phyloP scores from a whole-genome alignment of 139 green algal species.

The Auxenochlorella pyrenoidosa region DNA sequence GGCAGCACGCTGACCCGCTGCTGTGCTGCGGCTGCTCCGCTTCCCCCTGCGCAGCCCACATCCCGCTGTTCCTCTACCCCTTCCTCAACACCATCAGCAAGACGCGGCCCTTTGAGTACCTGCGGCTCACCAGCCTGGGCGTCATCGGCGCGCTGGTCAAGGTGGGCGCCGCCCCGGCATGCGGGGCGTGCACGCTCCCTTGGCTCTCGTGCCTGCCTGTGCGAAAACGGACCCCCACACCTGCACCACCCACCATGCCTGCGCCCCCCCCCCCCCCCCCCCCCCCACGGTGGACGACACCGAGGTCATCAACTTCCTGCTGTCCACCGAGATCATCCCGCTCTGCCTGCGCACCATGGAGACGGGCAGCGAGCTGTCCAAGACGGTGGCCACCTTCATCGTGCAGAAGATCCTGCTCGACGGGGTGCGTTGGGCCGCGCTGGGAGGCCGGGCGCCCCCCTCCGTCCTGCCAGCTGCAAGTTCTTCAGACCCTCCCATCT shows the following conservation, averaged over 20 bases:
- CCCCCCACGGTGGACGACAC: conserved; percentile 89
- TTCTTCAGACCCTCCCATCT: no score
- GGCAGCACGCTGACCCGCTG: no score
- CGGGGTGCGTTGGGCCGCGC: neutral
- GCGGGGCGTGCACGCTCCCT: no score
- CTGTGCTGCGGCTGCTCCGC: neutral
- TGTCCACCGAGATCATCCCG: conserved; percentile 99
- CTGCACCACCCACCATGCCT: neutral
- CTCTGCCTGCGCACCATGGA: conserved; percentile 99
- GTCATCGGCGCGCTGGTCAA: conserved; percentile 99
- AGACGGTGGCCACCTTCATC: conserved; percentile 99
- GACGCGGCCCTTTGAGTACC: conserved; percentile 98
- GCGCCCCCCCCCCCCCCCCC: neutral
- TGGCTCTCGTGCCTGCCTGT: no score
- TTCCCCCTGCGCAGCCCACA: conserved; percentile 80
- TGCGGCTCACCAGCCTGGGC: conserved; percentile 95
- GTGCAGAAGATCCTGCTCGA: conserved; percentile 99
- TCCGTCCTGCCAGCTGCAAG: neutral
- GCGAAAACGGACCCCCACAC: no score
- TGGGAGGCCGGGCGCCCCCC: neutral
- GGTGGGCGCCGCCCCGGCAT: conserved; percentile 26
- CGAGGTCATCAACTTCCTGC: conserved; percentile 99
- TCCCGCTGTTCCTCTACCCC: conserved; percentile 98
- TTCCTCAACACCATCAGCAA: conserved; percentile 99
- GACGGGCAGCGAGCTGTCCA: conserved; percentile 98